Percentiles rank a stretch among this genome's conserved stretches.
These are phyloP conservation scores for Rhizopogon vulgaris DNA, from an alignment of 768 basidiomycete genomes.

Conservation along the genomic window DNA sequence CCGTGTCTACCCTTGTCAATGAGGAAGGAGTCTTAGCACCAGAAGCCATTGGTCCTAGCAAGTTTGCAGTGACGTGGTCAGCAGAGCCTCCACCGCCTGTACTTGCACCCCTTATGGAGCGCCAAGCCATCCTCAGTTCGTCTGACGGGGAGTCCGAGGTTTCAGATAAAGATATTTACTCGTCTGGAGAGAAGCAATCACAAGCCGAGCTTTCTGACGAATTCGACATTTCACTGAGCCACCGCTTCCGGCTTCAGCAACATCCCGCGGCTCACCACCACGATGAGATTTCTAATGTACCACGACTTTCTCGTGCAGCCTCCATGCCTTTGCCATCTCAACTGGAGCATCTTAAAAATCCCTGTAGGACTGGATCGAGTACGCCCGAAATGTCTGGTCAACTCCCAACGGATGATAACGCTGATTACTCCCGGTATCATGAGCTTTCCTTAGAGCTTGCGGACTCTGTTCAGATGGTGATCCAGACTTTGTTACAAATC, in stretches of 20 bases:
- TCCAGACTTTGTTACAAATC: conserved; percentile 87
- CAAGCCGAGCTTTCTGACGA: conserved; percentile 28
- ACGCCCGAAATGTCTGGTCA: conserved; percentile 8
- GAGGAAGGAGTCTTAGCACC: conserved; percentile 37
- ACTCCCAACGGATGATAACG: conserved; percentile 14
- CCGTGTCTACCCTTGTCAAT: conserved; percentile 28
- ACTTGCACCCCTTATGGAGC: conserved; percentile 30
- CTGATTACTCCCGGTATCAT: conserved; percentile 36
- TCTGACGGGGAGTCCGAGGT: conserved; percentile 47
- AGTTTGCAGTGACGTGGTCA: conserved; percentile 58
- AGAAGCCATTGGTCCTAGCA: conserved; percentile 44
- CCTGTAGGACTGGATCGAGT: conserved; percentile 33
- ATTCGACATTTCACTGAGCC: conserved; percentile 18
- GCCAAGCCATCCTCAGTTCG: conserved; percentile 38
- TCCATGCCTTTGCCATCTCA: conserved; percentile 79
- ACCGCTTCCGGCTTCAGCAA: conserved; percentile 20
- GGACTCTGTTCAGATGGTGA: conserved; percentile 84
- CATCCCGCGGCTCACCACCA: conserved; percentile 12
- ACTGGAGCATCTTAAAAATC: conserved; percentile 70
- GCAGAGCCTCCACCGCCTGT: conserved; percentile 36
- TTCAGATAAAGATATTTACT: conserved; percentile 37
- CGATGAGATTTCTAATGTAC: conserved; percentile 27
- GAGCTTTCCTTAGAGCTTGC: conserved; percentile 84
- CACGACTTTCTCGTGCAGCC: conserved; percentile 68
- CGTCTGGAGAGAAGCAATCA: conserved; percentile 24